These are phyloP conservation scores for Amanita molliuscula DNA, from an alignment of 768 basidiomycete genomes.

Conservation along the genomic window DNA sequence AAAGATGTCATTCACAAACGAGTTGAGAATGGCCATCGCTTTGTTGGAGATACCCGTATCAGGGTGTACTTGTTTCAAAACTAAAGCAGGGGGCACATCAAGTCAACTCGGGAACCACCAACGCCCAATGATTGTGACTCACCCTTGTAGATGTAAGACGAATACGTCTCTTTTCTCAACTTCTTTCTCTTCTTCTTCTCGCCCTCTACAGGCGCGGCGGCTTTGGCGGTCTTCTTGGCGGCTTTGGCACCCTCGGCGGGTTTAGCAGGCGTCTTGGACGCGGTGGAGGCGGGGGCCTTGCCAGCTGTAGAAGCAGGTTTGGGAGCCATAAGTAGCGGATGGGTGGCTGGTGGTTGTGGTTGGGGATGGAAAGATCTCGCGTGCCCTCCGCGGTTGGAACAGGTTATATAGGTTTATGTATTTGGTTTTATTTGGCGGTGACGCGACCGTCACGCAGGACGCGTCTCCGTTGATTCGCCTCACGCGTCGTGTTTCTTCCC, in stretches of 20 bases:
- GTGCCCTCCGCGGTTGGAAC: slow-evolving; percentile 9
- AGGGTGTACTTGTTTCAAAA: slow-evolving; percentile 95
- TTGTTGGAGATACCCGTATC: slow-evolving; percentile 99
- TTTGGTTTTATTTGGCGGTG: slow-evolving; percentile 23
- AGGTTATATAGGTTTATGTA: slow-evolving; percentile 21
- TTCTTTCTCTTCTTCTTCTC: slow-evolving; percentile 87
- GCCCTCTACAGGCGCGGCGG: slow-evolving; percentile 53
- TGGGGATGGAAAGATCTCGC: slow-evolving; percentile 11
- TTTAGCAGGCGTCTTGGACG: slow-evolving; percentile 70
- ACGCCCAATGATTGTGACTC: slow-evolving; percentile 7
- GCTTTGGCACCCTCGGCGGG: slow-evolving; percentile 53
- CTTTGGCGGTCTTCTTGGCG: slow-evolving; percentile 72
- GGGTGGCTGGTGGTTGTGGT: slow-evolving; percentile 16
- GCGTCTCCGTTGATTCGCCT: slow-evolving; percentile 24
- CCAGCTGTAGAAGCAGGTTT: slow-evolving; percentile 81
- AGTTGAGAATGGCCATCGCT: slow-evolving; percentile 87
- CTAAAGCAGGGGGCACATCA: slow-evolving; percentile 23
- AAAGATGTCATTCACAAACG: slow-evolving; percentile 91
- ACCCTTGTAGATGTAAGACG: slow-evolving; percentile 91
- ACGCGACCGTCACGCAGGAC: slow-evolving; percentile 12
- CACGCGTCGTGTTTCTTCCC: not conserved
- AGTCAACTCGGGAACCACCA: not conserved
- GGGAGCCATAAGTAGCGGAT: slow-evolving; percentile 40
- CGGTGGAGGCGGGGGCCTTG: slow-evolving; percentile 64
- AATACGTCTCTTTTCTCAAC: slow-evolving; percentile 85